Evolutionary conservation across 2,329 filamentous ascomycete species (phyloP), one percentile per base, ranked within the genome.

Genomic region (Emergomyces orientalis): DNA sequence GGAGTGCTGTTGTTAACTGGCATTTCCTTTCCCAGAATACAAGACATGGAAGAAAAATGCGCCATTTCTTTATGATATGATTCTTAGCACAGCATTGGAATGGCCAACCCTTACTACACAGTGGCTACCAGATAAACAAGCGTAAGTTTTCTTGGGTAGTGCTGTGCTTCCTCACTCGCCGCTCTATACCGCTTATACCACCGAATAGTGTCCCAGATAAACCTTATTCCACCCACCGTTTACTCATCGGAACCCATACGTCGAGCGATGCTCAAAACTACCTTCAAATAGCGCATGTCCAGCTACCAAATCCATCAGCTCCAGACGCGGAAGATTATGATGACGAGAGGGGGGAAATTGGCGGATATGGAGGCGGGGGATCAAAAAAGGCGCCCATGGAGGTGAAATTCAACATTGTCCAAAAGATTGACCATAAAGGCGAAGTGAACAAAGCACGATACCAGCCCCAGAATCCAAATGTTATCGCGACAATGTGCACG

Each of bases 1-100:
- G 4, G 30, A n/a, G n/a, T 5, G 8, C n/a, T 17, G 9, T 27
- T 7, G 9, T 19, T 22, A 13, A 9, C 37, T 57, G 13, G 43
- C 55, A 41, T 27, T 57, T 25, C 6, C n/a, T 11, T 55, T 27
- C 43, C 49, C 70, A 91, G 94, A 99, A 76, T 99, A 99, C 84
- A 99, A 99, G 77, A 97, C 93, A 68, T 99, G 94, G 94, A 99
- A 99, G 83, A 99, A 99, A 82, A 99, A 99, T 78, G 91, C 90
- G 67, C 92, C 94, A 3, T 97, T 97, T 73, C 88, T 99, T 70
- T 99, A 99, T 76, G 94, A 99, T 75, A 90, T 97, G 86, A 94
- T 99, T 68, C 83, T 97, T 67, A 92, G 91, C 71, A 96, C 91
- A 67, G 95, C 95, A 49, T 81, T 99, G 63, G 92, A 96, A 73